Base-by-base conservation (phyloP, 352 stramenopile genomes). In the Globisporangium middletonii region DNA sequence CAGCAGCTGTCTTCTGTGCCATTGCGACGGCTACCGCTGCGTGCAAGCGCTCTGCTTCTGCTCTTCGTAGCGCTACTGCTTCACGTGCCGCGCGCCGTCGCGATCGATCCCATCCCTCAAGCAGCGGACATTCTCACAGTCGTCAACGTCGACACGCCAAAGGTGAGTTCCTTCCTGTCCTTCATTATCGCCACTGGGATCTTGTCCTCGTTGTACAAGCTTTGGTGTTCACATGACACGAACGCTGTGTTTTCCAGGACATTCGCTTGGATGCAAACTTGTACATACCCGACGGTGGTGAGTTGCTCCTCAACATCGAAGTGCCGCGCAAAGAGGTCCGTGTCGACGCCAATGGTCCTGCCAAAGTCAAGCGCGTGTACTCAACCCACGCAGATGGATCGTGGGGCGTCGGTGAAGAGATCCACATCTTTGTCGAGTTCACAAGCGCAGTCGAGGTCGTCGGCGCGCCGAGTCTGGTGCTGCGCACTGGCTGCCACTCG, bases 191-290 rank as follows among this genome's bases (percentile, higher is more conserved):
- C 28, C 47, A 23, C 48, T 16, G 19, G 15, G 8, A 51, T n/a
- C 0, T 18, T 9, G 4, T 0, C 12, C 18, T 7, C 19, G 30
- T 35, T 8, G 30, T 35, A 35, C 1, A 0, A 2, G 3, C 44
- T 12, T 54, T 53, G 12, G 42, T 7, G 45, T 30, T 50, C 38
- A 45, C 38, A n/a, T 7, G 38, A 16, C 1, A n/a, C 12, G 38
- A 16, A n/a, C 38, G 11, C 11, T 50, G 8, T 9, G 18, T 30
- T 27, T 12, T 59, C 9, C 55, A 85, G 70, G 67, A 77, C 30
- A 63, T 92, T 26, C 79, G 73, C 11, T 50, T 92, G 28, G 74
- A 89, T 26, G 79, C 82, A 11, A 89, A 90, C 41, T 55, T 93
- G 6, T 62, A 77, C 49, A 91, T 93, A 27, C 80, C 80, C 0